Evolutionary conservation across 768 basidiomycete genomes (phyloP).

Genomic region (Terana coerulea): DNA sequence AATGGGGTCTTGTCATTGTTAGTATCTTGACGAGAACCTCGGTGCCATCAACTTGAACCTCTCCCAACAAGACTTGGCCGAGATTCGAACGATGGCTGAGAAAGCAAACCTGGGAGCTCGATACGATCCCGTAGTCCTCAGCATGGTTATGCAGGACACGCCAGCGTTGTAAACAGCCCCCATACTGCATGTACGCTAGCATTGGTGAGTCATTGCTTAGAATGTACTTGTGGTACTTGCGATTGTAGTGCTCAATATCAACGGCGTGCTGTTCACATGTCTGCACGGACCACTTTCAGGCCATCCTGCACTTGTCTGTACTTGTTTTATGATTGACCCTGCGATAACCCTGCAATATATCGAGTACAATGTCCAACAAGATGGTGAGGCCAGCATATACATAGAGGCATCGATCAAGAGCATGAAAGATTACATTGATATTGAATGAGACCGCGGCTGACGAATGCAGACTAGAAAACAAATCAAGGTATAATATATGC

Average conservation of each 20-base stretch:
- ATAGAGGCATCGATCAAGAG: conserved; percentile 1
- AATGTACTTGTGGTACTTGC: no score
- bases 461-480: not conserved
- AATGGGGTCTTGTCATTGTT: not conserved
- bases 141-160: conserved; percentile 31
- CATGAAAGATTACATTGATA: conserved; percentile 2
- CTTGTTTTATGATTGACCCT: not conserved
- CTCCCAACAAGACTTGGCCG: conserved; percentile 23
- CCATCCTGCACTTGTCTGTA: no score
- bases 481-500: not conserved
- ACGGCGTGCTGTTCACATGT: no score
- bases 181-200: no score
- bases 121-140: conserved; percentile 29
- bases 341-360: not conserved
- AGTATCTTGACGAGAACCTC: conserved; percentile 33
- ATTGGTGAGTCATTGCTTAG: no score
- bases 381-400: not conserved
- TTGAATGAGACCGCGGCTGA: not conserved
- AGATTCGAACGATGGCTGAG: conserved; percentile 26
- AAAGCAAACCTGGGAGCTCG: conserved; percentile 30
- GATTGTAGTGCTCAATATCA: no score
- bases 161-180: conserved; percentile 21
- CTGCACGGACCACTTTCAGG: no score
- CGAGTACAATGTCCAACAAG: conserved; percentile 5
- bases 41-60: conserved; percentile 22